A percentile compares a stretch with the other conserved stretches of the same genome.
Evolutionary conservation across 73 alveolate genomes (phyloP).

Genomic region (Paramecium octaurelia): DNA sequence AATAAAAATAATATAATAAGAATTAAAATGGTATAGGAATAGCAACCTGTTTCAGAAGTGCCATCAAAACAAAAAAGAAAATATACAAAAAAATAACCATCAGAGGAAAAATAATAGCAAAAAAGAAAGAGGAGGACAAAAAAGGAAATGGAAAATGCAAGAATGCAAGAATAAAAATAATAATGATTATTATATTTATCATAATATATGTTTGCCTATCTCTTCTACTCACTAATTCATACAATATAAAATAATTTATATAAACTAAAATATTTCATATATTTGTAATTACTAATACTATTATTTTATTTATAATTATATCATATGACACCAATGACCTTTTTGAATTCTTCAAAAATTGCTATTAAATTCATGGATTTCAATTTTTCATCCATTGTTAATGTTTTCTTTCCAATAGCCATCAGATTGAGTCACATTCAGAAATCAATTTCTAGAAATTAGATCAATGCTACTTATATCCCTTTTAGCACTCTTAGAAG

Average conservation of each 20-base stretch:
- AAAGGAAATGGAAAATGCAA: background rate
- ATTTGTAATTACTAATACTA: too few species aligned
- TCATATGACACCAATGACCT: background rate
- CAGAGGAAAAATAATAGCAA: background rate
- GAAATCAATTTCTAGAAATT: background rate
- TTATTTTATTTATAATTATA: background rate
- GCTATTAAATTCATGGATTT: background rate
- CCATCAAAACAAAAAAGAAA: background rate
- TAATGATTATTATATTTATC: background rate
- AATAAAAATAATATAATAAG: background rate
- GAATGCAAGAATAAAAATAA: background rate
- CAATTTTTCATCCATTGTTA: background rate
- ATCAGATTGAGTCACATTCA: background rate
- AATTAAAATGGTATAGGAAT: background rate
- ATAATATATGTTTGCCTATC: background rate
- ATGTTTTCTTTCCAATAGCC: background rate
- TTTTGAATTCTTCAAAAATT: background rate
- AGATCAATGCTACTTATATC: background rate
- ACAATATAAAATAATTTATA: too few species aligned
- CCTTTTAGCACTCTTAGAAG: background rate
- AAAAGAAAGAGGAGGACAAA: constrained; percentile 6
- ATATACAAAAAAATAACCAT: background rate
- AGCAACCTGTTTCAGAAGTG: background rate
- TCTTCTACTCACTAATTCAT: background rate
- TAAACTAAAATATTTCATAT: too few species aligned